Percentiles rank a stretch among this genome's conserved stretches.
Evolutionary conservation across 257 asterid genomes (phyloP).

Genomic region (Przewalskia tangutica): DNA sequence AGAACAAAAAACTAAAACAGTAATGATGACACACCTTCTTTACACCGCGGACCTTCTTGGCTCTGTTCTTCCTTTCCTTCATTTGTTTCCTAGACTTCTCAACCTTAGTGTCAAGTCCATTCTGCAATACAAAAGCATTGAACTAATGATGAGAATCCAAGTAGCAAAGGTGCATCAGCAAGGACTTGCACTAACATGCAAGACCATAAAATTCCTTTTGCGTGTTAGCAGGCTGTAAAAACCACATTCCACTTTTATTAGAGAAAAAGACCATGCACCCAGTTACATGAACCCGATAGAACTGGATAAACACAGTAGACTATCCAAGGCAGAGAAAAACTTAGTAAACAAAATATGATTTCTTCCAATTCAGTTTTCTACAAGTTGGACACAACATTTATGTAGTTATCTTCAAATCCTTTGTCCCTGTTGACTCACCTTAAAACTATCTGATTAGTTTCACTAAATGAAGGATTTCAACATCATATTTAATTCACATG

Average conservation of each 20-base stretch:
- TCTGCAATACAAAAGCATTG: conserved; percentile 3
- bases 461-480: not conserved
- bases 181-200: not conserved
- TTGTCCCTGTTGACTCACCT: not conserved
- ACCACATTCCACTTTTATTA: not conserved
- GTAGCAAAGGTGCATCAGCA: not conserved
- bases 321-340: not conserved
- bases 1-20: not conserved
- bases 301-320: not conserved
- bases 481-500: not conserved
- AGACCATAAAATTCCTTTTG: not conserved
- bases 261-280: not conserved
- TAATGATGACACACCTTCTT: conserved; percentile 3
- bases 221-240: not conserved
- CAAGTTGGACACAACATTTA: not conserved
- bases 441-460: not conserved
- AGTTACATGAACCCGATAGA: not conserved
- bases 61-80: conserved; percentile 12
- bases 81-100: conserved; percentile 11
- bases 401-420: not conserved
- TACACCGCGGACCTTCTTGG: conserved; percentile 10
- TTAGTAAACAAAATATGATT: not conserved
- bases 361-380: not conserved
- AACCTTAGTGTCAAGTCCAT: conserved; percentile 10
- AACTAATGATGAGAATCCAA: not conserved